phyloP scores from a whole-genome alignment of 768 basidiomycete species.

The Psilocybe sp. region DNA sequence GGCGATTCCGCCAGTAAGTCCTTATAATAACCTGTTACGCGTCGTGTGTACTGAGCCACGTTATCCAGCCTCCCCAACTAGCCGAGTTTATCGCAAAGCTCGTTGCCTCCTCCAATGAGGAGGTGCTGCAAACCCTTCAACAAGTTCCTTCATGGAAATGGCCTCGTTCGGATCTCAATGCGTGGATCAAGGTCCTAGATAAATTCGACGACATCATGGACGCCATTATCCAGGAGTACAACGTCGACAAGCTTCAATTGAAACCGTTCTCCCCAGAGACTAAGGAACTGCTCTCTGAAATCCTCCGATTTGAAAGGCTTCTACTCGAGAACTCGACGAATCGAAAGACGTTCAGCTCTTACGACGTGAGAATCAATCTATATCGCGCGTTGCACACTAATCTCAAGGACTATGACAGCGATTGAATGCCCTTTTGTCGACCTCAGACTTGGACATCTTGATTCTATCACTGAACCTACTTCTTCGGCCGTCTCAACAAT shows the following conservation, averaged over 20 bases:
- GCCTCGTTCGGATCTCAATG: constrained; percentile 94
- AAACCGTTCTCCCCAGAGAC: constrained; percentile 73
- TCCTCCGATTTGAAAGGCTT: constrained; percentile 85
- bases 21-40: constrained; percentile 13
- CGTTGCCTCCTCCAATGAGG: constrained; percentile 61
- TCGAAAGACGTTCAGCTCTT: constrained; percentile 92
- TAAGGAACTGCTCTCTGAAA: constrained; percentile 74
- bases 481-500: constrained; percentile 92
- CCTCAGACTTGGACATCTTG: constrained; percentile 87
- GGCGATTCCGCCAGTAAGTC: constrained; percentile 70
- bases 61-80: constrained; percentile 69
- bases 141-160: constrained; percentile 85
- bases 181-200: constrained; percentile 95
- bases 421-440: constrained; percentile 82
- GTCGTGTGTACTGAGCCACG: constrained; percentile 16
- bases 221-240: constrained; percentile 78
- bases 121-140: constrained; percentile 65
- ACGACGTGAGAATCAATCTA: constrained; percentile 71
- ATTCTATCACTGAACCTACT: constrained; percentile 80
- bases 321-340: constrained; percentile 97
- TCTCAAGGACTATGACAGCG: constrained; percentile 50
- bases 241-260: constrained; percentile 80
- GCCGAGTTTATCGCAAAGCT: constrained; percentile 77
- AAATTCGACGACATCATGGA: constrained; percentile 91
- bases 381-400: constrained; percentile 5